These are phyloP conservation scores for Tolypocladium album DNA, from an alignment of 2,329 filamentous ascomycete genomes.

Conservation along the genomic window DNA sequence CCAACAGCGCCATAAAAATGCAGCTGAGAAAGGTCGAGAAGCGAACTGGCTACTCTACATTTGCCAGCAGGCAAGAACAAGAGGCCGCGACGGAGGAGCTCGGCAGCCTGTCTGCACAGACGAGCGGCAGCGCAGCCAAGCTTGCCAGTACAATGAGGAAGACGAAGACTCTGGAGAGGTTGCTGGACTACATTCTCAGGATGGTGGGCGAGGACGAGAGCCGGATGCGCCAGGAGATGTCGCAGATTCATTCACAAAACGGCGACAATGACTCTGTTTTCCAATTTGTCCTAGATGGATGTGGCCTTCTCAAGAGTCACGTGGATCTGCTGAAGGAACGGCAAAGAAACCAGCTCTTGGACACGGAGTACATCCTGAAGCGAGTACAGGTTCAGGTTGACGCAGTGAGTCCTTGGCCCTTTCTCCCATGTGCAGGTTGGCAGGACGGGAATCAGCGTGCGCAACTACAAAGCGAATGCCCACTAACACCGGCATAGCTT, in stretches of 20 bases:
- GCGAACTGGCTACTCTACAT: slow-evolving; percentile 23
- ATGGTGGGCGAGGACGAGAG: slow-evolving; percentile 3
- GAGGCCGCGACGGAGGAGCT: slow-evolving; percentile 17
- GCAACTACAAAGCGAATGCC: background rate
- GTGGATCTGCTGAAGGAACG: slow-evolving; percentile 18
- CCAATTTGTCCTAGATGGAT: slow-evolving; percentile 1
- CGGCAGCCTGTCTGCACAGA: slow-evolving; percentile 18
- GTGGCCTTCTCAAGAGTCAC: slow-evolving; percentile 14
- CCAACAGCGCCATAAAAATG: slow-evolving; percentile 19
- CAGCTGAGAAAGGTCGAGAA: slow-evolving; percentile 22
- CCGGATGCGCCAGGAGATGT: background rate
- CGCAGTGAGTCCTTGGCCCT: slow-evolving; percentile 14
- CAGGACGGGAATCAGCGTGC: background rate
- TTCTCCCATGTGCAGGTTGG: background rate
- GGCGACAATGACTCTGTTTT: background rate
- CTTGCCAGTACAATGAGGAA: slow-evolving; percentile 27
- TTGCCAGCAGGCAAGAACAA: slow-evolving; percentile 16
- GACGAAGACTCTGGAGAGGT: slow-evolving; percentile 19
- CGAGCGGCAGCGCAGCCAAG: slow-evolving; percentile 23
- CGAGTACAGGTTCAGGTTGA: slow-evolving; percentile 28
- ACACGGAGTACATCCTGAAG: slow-evolving; percentile 23
- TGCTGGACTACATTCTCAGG: slow-evolving; percentile 19
- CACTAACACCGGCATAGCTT: slow-evolving; percentile 11
- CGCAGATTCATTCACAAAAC: background rate
- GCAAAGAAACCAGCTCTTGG: slow-evolving; percentile 23